A percentile compares a stretch with the other conserved stretches of the same genome.
Evolutionary conservation across 192 early-diverging fungal genomes (phyloP).

Genomic region (Geranomyces variabilis): DNA sequence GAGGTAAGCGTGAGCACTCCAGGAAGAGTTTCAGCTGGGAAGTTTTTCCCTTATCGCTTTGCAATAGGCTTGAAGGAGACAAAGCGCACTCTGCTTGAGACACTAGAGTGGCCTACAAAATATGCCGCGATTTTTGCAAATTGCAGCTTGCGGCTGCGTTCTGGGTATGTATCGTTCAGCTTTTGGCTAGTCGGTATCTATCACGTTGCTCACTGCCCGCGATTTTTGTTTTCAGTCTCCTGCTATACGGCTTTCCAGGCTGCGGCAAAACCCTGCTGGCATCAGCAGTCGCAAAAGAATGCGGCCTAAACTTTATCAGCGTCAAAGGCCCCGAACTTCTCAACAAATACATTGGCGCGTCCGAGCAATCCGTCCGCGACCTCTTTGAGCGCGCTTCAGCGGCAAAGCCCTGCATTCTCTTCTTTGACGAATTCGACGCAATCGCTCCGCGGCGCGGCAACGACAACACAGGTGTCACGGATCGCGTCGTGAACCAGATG

Average conservation of each 20-base stretch:
- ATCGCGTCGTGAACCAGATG: slow-evolving; percentile 98
- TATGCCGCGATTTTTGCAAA: slow-evolving; percentile 89
- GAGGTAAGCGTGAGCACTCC: slow-evolving; percentile 49
- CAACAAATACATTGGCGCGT: slow-evolving; percentile 99
- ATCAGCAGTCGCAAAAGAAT: slow-evolving; percentile 93
- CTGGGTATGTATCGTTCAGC: too few species aligned
- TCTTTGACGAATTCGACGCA: slow-evolving; percentile 99
- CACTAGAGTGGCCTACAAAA: slow-evolving; percentile 92
- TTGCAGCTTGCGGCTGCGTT: slow-evolving; percentile 85
- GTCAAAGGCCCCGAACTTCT: slow-evolving; percentile 97
- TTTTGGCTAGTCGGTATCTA: background rate
- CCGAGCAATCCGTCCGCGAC: slow-evolving; percentile 92
- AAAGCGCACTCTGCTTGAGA: slow-evolving; percentile 81
- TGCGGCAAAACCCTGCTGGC: slow-evolving; percentile 98
- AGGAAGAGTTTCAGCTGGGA: background rate
- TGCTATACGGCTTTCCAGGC: slow-evolving; percentile 97
- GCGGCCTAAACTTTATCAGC: slow-evolving; percentile 94
- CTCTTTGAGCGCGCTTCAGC: slow-evolving; percentile 92
- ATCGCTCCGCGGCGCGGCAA: slow-evolving; percentile 79
- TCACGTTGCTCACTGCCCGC: background rate
- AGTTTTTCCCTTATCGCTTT: too few species aligned
- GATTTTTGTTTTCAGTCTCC: slow-evolving; percentile 57
- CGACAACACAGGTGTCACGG: slow-evolving; percentile 98
- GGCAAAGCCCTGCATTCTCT: slow-evolving; percentile 92
- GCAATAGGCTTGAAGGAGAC: slow-evolving; percentile 74